Percentiles rank a stretch among this genome's conserved stretches.
These are phyloP conservation scores for Podaxis sp. DNA, from an alignment of 768 basidiomycete species.

Conservation along the genomic window DNA sequence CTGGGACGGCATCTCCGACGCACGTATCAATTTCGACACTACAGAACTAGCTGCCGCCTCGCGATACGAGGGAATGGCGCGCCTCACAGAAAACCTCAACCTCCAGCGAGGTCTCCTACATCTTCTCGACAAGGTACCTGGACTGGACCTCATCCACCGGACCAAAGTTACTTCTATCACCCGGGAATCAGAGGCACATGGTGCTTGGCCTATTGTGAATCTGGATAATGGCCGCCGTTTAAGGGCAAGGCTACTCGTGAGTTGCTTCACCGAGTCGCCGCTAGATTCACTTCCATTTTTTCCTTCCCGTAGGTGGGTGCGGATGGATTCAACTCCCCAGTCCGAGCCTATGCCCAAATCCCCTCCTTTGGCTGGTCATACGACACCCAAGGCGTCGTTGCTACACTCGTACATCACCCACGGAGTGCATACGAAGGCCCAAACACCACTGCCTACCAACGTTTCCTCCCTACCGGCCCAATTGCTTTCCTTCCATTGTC, in stretches of 20 bases:
- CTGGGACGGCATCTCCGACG: slow-evolving; percentile 89
- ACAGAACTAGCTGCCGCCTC: slow-evolving; percentile 40
- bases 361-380: slow-evolving; percentile 91
- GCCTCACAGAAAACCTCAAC: slow-evolving; percentile 90
- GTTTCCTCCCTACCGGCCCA: slow-evolving; percentile 93
- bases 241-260: slow-evolving; percentile 74
- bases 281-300: neutral
- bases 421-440: slow-evolving; percentile 58
- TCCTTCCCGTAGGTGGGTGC: slow-evolving; percentile 71
- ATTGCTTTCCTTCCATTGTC: slow-evolving; percentile 93
- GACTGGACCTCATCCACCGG: slow-evolving; percentile 68
- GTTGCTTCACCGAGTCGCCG: slow-evolving; percentile 20
- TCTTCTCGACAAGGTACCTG: slow-evolving; percentile 50
- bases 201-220: slow-evolving; percentile 78
- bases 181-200: slow-evolving; percentile 47
- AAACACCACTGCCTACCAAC: slow-evolving; percentile 86
- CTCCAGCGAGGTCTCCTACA: slow-evolving; percentile 82
- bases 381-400: slow-evolving; percentile 86
- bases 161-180: slow-evolving; percentile 74
- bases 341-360: slow-evolving; percentile 83
- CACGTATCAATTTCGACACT: slow-evolving; percentile 71
- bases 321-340: slow-evolving; percentile 94
- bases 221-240: slow-evolving; percentile 68
- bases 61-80: slow-evolving; percentile 59
- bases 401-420: slow-evolving; percentile 77